Percentiles rank a stretch among this genome's conserved stretches.
Evolutionary conservation across 495 filamentous ascomycete species (phyloP).

Genomic region (Talaromyces ruber): DNA sequence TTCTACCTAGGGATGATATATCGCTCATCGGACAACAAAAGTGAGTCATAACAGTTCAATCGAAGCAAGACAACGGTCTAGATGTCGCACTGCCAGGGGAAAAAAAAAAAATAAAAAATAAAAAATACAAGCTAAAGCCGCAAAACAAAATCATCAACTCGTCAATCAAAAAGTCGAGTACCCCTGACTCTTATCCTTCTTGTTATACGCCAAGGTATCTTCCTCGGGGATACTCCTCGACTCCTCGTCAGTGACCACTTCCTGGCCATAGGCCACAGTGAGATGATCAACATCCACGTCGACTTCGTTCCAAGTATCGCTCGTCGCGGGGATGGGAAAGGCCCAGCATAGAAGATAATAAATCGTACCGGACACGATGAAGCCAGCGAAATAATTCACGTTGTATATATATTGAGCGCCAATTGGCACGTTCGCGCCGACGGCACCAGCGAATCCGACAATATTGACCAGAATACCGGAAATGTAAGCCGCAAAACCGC

Average conservation of each 20-base stretch:
- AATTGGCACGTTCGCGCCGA: constrained; percentile 61
- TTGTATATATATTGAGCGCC: constrained; percentile 85
- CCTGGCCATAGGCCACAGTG: constrained; percentile 31
- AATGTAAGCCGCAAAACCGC: constrained; percentile 77
- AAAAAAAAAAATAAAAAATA: too few relatives aligned
- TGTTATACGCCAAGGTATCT: constrained; percentile 4
- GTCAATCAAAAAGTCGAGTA: constrained; percentile 5
- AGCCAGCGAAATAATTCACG: constrained; percentile 82
- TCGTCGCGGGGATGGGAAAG: constrained; percentile 69
- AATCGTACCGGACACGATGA: constrained; percentile 56
- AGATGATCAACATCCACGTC: constrained; percentile 46
- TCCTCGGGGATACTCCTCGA: constrained; percentile 4
- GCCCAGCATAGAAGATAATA: constrained; percentile 60
- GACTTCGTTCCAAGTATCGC: constrained; percentile 74
- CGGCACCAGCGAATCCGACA: constrained; percentile 80
- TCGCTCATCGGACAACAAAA: neutral
- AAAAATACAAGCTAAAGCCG: too few relatives aligned
- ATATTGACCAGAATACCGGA: constrained; percentile 86
- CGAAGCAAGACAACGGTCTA: neutral
- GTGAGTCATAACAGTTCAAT: neutral
- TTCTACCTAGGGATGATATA: neutral
- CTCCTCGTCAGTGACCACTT: constrained; percentile 20
- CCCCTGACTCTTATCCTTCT: constrained; percentile 7
- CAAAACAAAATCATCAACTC: neutral
- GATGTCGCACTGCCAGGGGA: too few relatives aligned